Evolutionary conservation across 768 basidiomycete species (phyloP).

Genomic region (Mycena amicta): DNA sequence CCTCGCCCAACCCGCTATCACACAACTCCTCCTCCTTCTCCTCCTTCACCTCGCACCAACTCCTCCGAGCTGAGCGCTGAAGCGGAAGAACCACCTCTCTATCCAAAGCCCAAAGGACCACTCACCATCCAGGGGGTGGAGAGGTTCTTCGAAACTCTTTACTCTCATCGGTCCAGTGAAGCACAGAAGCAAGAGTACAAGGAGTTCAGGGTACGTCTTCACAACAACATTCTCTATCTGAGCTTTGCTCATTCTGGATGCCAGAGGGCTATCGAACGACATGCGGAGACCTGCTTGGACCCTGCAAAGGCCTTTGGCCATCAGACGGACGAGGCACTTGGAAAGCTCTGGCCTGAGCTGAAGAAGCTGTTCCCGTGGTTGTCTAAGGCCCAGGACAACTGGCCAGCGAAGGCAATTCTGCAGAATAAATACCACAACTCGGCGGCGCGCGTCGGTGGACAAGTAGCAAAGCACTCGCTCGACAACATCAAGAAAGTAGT

Average conservation of each 20-base stretch:
- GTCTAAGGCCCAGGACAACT: background rate
- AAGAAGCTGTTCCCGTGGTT: background rate
- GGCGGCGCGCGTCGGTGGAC: no score
- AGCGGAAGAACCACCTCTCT: no score
- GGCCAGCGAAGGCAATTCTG: background rate
- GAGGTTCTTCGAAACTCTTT: background rate
- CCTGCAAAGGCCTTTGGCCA: background rate
- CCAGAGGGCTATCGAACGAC: background rate
- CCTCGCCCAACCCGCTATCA: background rate
- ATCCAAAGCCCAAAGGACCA: background rate
- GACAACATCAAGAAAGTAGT: background rate
- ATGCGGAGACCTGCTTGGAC: background rate
- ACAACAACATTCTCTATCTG: no score
- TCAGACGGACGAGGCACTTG: background rate
- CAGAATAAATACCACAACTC: background rate
- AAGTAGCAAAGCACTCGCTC: background rate
- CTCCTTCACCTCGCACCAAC: background rate
- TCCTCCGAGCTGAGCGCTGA: background rate
- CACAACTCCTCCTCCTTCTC: background rate
- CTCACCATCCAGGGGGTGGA: background rate
- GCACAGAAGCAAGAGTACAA: background rate
- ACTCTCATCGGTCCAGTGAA: background rate
- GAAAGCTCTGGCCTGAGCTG: background rate
- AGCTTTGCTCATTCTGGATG: background rate
- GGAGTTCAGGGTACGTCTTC: background rate